Percentiles rank a stretch among this genome's conserved stretches.
Conservation (phyloP, 371 early-diverging fungal species). For the Capniomyces stellatus region DNA sequence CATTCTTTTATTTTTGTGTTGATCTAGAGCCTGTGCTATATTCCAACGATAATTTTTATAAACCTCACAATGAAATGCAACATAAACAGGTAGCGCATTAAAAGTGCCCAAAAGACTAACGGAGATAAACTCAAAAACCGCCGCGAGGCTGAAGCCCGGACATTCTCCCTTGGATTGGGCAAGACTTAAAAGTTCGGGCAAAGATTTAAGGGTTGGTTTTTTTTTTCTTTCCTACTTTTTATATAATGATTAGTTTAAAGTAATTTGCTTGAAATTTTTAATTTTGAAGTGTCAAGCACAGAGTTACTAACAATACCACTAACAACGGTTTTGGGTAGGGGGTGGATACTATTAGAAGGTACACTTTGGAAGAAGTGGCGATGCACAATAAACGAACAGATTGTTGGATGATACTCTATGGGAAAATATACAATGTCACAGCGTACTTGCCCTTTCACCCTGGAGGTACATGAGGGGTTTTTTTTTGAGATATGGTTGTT, state of each 20-base stretch:
- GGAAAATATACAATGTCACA: conserved; percentile 90
- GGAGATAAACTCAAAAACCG: not conserved
- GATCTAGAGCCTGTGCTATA: too few species aligned
- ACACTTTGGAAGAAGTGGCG: conserved; percentile 58
- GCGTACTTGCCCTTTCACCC: conserved; percentile 91
- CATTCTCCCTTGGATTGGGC: conserved; percentile 90
- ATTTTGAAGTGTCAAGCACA: too few species aligned
- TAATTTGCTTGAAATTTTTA: too few species aligned
- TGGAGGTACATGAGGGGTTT: conserved; percentile 43
- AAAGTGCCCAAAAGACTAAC: not conserved
- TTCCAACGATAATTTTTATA: too few species aligned
- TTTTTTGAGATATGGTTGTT: not conserved
- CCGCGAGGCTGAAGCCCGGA: conserved; percentile 48
- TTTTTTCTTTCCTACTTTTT: not conserved
- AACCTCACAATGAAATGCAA: too few species aligned
- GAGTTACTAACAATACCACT: too few species aligned
- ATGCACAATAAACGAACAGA: conserved; percentile 61
- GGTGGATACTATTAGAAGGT: conserved; percentile 22
- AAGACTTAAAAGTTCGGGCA: conserved; percentile 49
- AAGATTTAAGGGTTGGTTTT: conserved; percentile 41
- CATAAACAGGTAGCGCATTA: not conserved
- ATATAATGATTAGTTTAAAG: too few species aligned
- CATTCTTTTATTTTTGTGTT: too few species aligned
- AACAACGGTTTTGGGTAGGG: too few species aligned
- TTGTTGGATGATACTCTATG: conserved; percentile 84